phyloP scores from a whole-genome alignment of 2,329 filamentous ascomycete species.

The Botrytis fragariae region DNA sequence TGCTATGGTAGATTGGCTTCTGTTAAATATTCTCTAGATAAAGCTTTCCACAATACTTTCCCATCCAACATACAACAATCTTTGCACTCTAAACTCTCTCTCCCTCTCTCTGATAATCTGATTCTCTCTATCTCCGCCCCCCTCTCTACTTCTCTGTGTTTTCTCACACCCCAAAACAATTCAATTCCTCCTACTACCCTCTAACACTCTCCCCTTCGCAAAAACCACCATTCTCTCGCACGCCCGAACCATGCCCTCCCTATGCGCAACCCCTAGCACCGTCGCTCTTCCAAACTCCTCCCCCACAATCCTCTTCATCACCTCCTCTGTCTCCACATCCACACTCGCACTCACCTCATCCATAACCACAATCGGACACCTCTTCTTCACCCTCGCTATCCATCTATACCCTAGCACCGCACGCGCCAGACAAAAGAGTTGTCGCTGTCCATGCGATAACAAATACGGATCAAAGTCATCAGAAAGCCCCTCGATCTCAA shows the following conservation, averaged over 20 bases:
- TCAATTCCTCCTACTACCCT: conserved; percentile 71
- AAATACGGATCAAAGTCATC: conserved; percentile 46
- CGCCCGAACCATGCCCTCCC: conserved; percentile 90
- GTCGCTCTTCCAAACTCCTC: conserved; percentile 70
- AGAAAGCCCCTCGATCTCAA: conserved; percentile 24
- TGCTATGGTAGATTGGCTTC: neutral
- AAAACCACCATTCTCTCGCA: conserved; percentile 86
- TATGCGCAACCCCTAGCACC: conserved; percentile 91
- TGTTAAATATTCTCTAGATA: neutral
- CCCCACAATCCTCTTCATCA: conserved; percentile 90
- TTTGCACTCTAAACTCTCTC: neutral
- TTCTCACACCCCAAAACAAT: too few species aligned
- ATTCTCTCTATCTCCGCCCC: neutral
- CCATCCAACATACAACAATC: too few species aligned
- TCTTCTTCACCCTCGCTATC: neutral
- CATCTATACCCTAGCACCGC: conserved; percentile 40
- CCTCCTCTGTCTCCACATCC: conserved; percentile 45
- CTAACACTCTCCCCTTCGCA: conserved; percentile 43
- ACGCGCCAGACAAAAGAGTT: conserved; percentile 47
- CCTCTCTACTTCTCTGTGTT: neutral
- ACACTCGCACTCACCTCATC: conserved; percentile 42
- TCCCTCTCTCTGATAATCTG: neutral
- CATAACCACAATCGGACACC: conserved; percentile 38
- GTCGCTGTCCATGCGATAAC: conserved; percentile 45
- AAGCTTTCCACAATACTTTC: neutral